Base-by-base conservation (phyloP, 192 early-diverging fungal genomes). In the Spizellomyces punctatus region DNA sequence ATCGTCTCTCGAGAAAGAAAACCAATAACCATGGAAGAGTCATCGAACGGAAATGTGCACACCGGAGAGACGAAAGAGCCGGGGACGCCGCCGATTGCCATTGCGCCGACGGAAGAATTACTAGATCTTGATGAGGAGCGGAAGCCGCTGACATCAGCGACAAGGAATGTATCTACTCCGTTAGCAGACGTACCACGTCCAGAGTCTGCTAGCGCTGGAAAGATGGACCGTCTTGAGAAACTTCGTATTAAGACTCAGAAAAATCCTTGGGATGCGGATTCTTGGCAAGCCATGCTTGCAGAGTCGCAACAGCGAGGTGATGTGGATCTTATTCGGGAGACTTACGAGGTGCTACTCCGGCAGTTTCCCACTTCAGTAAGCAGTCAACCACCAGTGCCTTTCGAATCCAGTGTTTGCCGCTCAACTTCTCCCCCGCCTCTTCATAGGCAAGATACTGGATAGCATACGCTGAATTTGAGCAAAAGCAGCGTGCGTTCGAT, bases 321-420 rank as follows among this genome's bases (percentile, higher is more conserved):
- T 59, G 64, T 84, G 21, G 69, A 77, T 44, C 74, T 81, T 12
- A 82, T 91, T 3, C 77, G 91, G 47, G 86, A 90, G 22, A 78
- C 85, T 0, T 96, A 85, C 79, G 89, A 89, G 57, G 78, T 81
- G 6, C 87, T 94, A 27, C 63, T 94, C 42, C 84, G 87, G 67
- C 85, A 90, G 59, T 97, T 90, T 73, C 95, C 95, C 41, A 88
- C 89, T 42, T 86, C 90, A 73, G 93, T 95, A 87, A 81, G 88
- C 86, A 43, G 27, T 36, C 27, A 36, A 42, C 17, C 62, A 63
- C 27, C 27, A 36, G 27, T 36, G 27, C 27, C 27, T 36, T 36
- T 36, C 27, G 27, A 36, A 36, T 36, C 27, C 27, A 36, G 3
- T 36, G 27, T 36, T 0, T 3, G 27, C 27, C 27, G 27, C 27